A percentile compares a stretch with the other conserved stretches of the same genome.
phyloP scores from a whole-genome alignment of 148 eudicot genomes.

The Simmondsia chinensis region DNA sequence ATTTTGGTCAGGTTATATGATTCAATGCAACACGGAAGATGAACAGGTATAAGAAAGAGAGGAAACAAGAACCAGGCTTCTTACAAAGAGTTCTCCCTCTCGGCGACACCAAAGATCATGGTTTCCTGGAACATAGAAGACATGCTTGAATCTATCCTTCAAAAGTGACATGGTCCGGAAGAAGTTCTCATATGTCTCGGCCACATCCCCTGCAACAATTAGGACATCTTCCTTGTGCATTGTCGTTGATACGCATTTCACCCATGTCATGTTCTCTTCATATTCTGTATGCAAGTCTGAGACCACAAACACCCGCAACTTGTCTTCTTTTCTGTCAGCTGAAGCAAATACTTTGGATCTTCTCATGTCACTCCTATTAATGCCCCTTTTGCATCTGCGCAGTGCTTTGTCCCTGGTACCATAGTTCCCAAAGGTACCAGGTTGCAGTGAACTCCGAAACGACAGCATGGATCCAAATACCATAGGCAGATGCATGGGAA shows the following conservation, averaged over 20 bases:
- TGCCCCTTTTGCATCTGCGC: conserved; percentile 8
- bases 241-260: conserved; percentile 25
- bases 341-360: conserved; percentile 15
- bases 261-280: conserved; percentile 61
- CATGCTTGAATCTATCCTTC: conserved; percentile 40
- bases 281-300: conserved; percentile 72
- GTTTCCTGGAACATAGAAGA: conserved; percentile 63
- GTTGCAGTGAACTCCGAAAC: conserved; percentile 11
- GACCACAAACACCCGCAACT: conserved; percentile 38
- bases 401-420: conserved; percentile 1
- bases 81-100: conserved; percentile 35
- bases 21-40: not conserved
- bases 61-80: not conserved
- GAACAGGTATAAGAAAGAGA: not conserved
- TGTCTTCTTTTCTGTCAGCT: conserved; percentile 6
- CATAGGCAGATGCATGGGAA: conserved; percentile 23
- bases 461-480: conserved; percentile 17
- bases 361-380: conserved; percentile 6
- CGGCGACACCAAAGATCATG: conserved; percentile 72
- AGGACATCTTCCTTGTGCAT: conserved; percentile 33
- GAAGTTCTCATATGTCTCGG: conserved; percentile 43
- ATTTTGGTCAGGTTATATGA: not conserved
- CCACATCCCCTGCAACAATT: conserved; percentile 69
- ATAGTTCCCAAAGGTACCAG: conserved; percentile 5
- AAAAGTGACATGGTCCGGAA: conserved; percentile 45